phyloP scores from a whole-genome alignment of 306 rosid species.

The Oxytropis ochrocephala region DNA sequence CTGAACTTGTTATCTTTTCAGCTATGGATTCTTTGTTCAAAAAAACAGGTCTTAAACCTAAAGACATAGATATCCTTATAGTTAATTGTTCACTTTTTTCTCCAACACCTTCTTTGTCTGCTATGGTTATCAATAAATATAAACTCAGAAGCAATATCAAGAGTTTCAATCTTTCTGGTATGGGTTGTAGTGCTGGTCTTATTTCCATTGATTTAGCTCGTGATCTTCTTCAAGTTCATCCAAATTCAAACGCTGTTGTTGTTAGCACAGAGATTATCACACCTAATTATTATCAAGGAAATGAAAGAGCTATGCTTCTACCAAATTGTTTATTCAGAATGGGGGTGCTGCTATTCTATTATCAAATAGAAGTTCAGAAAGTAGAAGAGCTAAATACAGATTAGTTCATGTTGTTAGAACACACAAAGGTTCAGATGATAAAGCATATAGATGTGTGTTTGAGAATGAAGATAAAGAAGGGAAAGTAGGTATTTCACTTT shows the following conservation, averaged over 20 bases:
- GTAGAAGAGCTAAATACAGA: constrained; percentile 60
- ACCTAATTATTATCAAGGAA: constrained; percentile 85
- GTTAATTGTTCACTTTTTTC: constrained; percentile 85
- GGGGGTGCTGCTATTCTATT: constrained; percentile 94
- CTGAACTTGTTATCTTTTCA: constrained; percentile 80
- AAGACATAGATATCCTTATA: constrained; percentile 75
- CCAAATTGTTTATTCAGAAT: constrained; percentile 90
- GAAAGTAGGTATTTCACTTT: constrained; percentile 71
- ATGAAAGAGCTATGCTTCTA: constrained; percentile 90
- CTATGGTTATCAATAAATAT: constrained; percentile 87
- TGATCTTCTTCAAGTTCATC: constrained; percentile 87
- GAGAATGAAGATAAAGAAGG: constrained; percentile 84
- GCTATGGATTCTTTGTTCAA: constrained; percentile 59
- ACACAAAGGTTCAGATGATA: constrained; percentile 80
- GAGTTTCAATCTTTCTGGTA: constrained; percentile 88
- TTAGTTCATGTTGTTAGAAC: constrained; percentile 77
- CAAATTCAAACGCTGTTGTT: constrained; percentile 75
- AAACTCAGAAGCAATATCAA: constrained; percentile 71
- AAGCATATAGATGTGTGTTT: constrained; percentile 68
- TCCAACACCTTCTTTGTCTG: constrained; percentile 83
- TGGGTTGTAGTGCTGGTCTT: constrained; percentile 94
- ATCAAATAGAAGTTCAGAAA: constrained; percentile 52
- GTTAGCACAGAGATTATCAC: constrained; percentile 91
- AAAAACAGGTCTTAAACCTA: constrained; percentile 71
- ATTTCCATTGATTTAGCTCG: constrained; percentile 86